These are phyloP conservation scores for Pelargonium nanum DNA, from an alignment of 345 rosid species.

Conservation along the genomic window DNA sequence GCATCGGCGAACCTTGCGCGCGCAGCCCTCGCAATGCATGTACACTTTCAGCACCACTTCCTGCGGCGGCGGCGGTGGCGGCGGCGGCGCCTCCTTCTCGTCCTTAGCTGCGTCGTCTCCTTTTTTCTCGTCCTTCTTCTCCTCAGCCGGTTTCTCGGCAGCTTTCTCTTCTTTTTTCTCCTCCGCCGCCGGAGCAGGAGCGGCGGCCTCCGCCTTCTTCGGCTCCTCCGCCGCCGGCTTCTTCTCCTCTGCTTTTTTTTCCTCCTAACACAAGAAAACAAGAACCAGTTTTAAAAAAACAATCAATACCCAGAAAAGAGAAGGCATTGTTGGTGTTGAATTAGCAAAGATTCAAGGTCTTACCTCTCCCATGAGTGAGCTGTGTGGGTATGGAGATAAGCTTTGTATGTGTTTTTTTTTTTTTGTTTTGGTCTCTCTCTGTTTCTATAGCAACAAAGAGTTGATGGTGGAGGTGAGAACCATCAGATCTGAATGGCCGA, in stretches of 20 bases:
- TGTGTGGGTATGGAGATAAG: no score
- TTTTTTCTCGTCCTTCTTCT: constrained; percentile 22
- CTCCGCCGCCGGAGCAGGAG: background rate
- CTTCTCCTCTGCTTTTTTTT: constrained; percentile 53
- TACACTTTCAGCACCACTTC: constrained; percentile 67
- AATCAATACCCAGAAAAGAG: background rate
- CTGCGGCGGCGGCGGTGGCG: constrained; percentile 56
- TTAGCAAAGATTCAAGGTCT: background rate
- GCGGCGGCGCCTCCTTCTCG: constrained; percentile 15
- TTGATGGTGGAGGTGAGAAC: background rate
- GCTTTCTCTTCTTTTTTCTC: background rate
- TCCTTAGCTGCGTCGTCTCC: constrained; percentile 23
- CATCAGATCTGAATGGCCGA: constrained; percentile 22
- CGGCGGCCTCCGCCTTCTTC: constrained; percentile 25
- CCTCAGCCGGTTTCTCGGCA: constrained; percentile 24
- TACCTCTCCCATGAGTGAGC: constrained; percentile 60
- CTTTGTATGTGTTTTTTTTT: no score
- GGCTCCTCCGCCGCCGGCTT: constrained; percentile 27
- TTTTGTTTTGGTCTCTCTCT: no score
- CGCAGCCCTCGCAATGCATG: constrained; percentile 99
- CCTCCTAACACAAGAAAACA: constrained; percentile 27
- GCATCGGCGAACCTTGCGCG: constrained; percentile 67
- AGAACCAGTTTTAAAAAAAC: background rate
- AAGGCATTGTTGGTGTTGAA: background rate
- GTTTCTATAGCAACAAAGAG: background rate